A percentile compares a stretch with the other conserved stretches of the same genome.
Evolutionary conservation across 331 rosid genomes (phyloP).

Genomic region (Phaseolus coccineus): DNA sequence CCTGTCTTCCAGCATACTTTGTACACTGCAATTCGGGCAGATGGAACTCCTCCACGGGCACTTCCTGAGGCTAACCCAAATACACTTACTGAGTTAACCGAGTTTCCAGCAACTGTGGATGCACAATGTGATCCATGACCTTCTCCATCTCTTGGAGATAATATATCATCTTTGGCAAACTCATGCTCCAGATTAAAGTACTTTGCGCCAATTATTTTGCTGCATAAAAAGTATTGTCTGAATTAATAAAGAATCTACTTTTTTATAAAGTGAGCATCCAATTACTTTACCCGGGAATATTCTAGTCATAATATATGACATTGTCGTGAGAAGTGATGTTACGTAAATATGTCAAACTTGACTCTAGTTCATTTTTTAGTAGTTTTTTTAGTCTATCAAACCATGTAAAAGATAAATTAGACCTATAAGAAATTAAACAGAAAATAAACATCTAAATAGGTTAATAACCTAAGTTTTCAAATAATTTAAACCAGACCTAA

Average conservation of each 20-base stretch:
- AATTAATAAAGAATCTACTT: neutral
- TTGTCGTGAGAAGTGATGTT: too few relatives aligned
- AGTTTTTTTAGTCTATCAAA: too few relatives aligned
- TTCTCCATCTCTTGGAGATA: conserved; percentile 25
- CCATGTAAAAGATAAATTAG: too few relatives aligned
- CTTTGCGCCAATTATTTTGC: conserved; percentile 44
- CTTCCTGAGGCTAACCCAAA: neutral
- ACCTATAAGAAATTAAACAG: too few relatives aligned
- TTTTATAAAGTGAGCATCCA: neutral
- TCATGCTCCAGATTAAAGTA: neutral
- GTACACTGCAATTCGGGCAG: conserved; percentile 7
- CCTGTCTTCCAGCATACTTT: neutral
- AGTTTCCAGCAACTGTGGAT: conserved; percentile 38
- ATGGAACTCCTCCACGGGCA: conserved; percentile 33
- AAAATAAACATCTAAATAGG: too few relatives aligned
- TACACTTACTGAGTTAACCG: neutral
- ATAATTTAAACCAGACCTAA: too few relatives aligned
- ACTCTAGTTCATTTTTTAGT: too few relatives aligned
- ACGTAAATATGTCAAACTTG: too few relatives aligned
- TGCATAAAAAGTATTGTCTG: neutral
- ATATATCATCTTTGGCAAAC: neutral
- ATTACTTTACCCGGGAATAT: too few relatives aligned
- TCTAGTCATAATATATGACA: too few relatives aligned
- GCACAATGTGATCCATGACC: conserved; percentile 43
- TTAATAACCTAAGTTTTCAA: too few relatives aligned